Evolutionary conservation across 2,329 filamentous ascomycete species (phyloP), one percentile per base, ranked within the genome.

Genomic region (Exophiala alcalophila): DNA sequence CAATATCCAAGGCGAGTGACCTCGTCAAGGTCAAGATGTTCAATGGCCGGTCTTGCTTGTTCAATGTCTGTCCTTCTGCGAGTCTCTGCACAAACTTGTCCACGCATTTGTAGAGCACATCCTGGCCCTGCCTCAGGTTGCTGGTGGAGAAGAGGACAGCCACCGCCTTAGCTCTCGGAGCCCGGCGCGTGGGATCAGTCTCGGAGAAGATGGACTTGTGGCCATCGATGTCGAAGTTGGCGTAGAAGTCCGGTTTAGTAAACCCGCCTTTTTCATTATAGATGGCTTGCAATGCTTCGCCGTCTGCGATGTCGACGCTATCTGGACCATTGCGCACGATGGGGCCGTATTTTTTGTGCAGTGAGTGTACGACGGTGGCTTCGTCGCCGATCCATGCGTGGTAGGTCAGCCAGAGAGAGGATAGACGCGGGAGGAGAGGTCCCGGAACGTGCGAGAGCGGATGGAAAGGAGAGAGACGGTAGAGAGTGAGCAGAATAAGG

Each of bases 181-280:
- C 65, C 8, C 74, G 57, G 29, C 70, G 60, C 2, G 61, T 62
- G 3, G 57, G 59, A 41, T 70, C 65, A 1, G 46, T 44, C 20
- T 51, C 47, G 4, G 49, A 53, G 40, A 80, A 80, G 24, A 80
- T 72, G 1, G 73, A 74, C 19, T 66, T 59, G 51, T 74, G 71
- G 1, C 72, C 73, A 50, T 78, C 76, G 12, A 78, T 73, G 44
- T 78, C 72, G 52, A 79, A 79, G 49, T 79, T 80, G 1, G 59
- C 58, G 55, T 80, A 80, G 44, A 65, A 71, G 0, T 57, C 52
- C 1, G 72, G 65, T 55, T 80, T 80, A 0, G 60, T 57, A 39
- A 80, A 78, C 1, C 76, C 76, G 3, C 76, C 74, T 25, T 63
- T 69, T 2, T 65, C 61, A 9, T 70, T 56, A 55, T 80, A 80